Conservation (phyloP, 306 rosid genomes). For the Acacia acuminata region DNA sequence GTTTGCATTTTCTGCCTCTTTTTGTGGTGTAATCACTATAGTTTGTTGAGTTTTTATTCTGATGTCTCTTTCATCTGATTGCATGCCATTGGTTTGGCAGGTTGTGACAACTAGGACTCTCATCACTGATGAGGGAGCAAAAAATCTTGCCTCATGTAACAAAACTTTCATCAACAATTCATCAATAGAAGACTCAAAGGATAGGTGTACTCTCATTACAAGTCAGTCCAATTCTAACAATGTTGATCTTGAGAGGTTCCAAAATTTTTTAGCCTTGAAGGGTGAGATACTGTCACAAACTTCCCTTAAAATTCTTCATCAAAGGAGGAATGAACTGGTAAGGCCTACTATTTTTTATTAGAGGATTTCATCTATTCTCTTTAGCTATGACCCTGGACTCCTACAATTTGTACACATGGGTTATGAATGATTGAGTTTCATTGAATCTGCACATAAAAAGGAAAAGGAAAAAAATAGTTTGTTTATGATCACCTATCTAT, state of each 20-base stretch:
- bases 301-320: constrained; percentile 55
- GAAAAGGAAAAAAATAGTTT: not conserved
- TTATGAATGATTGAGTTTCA: not conserved
- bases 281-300: constrained; percentile 55
- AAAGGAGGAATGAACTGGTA: constrained; percentile 71
- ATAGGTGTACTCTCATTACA: constrained; percentile 29
- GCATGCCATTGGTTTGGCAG: constrained; percentile 41
- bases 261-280: constrained; percentile 46
- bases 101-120: constrained; percentile 32
- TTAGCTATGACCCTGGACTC: constrained; percentile 3
- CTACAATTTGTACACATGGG: not conserved
- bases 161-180: constrained; percentile 35
- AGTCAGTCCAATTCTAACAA: constrained; percentile 29
- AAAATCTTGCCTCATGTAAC: constrained; percentile 36
- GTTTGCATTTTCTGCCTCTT: not conserved
- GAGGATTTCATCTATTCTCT: constrained; percentile 14
- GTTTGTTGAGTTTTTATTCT: constrained; percentile 24
- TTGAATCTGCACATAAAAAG: not conserved
- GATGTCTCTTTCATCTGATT: constrained; percentile 29
- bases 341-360: constrained; percentile 5
- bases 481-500: constrained; percentile 9
- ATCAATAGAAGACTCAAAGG: constrained; percentile 28
- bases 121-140: constrained; percentile 34
- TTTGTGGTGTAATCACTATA: not conserved
- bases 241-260: constrained; percentile 43